Conservation (phyloP, 164 flowering plant species). For the Aristolochia fimbriata region DNA sequence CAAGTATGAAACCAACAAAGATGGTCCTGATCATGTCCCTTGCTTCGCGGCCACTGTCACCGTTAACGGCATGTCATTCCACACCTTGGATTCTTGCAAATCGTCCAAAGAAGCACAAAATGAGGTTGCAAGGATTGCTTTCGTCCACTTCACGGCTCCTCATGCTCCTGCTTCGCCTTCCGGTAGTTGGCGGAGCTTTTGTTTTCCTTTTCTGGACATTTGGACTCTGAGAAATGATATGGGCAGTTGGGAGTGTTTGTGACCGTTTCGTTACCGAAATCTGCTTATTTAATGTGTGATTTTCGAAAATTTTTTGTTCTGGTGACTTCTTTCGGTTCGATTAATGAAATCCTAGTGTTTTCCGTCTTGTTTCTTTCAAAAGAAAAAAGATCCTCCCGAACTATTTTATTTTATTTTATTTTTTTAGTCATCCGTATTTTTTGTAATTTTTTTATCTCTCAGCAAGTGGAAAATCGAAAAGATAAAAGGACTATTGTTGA, state of each 20-base stretch:
- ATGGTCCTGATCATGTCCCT: conserved; percentile 35
- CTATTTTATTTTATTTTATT: background rate
- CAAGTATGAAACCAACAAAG: conserved; percentile 19
- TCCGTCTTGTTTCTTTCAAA: background rate
- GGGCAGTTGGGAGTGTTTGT: background rate
- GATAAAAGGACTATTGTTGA: background rate
- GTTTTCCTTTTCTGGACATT: background rate
- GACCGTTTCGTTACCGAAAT: background rate
- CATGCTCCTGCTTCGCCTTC: background rate
- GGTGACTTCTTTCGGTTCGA: background rate
- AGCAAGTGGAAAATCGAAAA: background rate
- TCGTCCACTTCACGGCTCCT: conserved; percentile 5
- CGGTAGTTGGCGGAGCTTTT: background rate
- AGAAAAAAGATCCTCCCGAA: too few species aligned
- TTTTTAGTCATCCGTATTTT: background rate
- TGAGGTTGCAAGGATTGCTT: conserved; percentile 30
- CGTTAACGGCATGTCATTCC: conserved; percentile 26
- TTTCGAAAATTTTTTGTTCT: background rate
- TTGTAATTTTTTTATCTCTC: background rate
- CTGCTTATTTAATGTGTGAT: background rate
- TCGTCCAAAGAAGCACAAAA: conserved; percentile 43
- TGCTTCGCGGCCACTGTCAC: conserved; percentile 32
- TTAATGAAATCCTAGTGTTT: background rate
- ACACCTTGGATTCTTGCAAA: conserved; percentile 2
- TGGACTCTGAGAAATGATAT: background rate